A percentile compares a stretch with the other conserved stretches of the same genome.
Conservation (phyloP, 208 protist genomes). For the Wallacemonas collosoma region DNA sequence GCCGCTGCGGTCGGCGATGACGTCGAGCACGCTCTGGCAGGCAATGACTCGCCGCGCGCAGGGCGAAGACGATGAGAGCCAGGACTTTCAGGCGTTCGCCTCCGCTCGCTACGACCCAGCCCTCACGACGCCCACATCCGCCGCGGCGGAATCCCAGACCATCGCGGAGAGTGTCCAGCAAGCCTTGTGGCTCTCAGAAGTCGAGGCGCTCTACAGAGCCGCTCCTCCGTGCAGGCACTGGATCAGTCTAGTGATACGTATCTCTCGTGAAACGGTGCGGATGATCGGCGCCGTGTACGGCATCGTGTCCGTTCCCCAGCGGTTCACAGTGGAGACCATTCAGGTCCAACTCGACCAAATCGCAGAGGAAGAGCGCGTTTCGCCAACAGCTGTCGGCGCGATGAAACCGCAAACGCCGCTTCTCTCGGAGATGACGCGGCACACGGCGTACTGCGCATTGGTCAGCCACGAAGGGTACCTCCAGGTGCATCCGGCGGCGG, state of each 20-base stretch:
- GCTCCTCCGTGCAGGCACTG: conserved; percentile 31
- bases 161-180: conserved; percentile 63
- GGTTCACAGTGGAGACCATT: conserved; percentile 32
- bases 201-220: conserved; percentile 46
- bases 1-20: conserved; percentile 52
- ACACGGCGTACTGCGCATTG: conserved; percentile 57
- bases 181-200: conserved; percentile 60
- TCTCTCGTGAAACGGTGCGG: conserved; percentile 60
- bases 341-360: conserved; percentile 28
- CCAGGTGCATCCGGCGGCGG: neutral
- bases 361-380: conserved; percentile 28
- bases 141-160: conserved; percentile 41
- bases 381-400: conserved; percentile 14
- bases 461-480: conserved; percentile 46
- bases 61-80: neutral
- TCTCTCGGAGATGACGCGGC: conserved; percentile 42
- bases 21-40: conserved; percentile 13
- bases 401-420: conserved; percentile 14
- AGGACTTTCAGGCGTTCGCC: neutral
- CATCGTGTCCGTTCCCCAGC: conserved; percentile 31
- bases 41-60: neutral
- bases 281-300: conserved; percentile 70
- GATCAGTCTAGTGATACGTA: conserved; percentile 34
- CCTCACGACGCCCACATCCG: neutral
- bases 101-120: conserved; percentile 10